phyloP scores from a whole-genome alignment of 2,329 filamentous ascomycete genomes.

The Colletotrichum limetticola region DNA sequence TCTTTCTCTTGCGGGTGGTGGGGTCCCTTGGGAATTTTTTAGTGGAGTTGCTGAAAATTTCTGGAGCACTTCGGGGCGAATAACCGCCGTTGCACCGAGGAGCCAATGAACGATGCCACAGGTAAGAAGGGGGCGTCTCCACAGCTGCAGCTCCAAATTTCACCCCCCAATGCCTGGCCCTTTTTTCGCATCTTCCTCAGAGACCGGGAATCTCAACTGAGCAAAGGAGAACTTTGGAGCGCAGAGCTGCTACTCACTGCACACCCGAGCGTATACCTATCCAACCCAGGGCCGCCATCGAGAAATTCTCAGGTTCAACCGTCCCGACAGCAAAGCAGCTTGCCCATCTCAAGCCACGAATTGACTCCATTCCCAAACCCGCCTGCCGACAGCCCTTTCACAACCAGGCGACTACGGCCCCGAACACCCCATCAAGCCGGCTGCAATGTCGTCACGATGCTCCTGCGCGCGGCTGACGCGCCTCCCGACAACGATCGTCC shows the following conservation, averaged over 20 bases:
- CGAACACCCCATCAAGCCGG: constrained; percentile 3
- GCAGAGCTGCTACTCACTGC: not conserved
- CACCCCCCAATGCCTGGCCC: not conserved
- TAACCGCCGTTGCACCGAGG: constrained; percentile 26
- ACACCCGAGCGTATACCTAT: constrained; percentile 20
- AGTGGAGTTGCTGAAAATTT: constrained; percentile 32
- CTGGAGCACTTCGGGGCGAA: constrained; percentile 29
- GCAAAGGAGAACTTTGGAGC: not conserved
- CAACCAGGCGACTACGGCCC: constrained; percentile 10
- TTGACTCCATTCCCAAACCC: constrained; percentile 2
- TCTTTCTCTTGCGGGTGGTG: constrained; percentile 30
- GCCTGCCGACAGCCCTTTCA: constrained; percentile 2
- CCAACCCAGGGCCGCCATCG: constrained; percentile 14
- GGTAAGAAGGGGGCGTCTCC: not conserved
- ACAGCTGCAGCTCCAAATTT: not conserved
- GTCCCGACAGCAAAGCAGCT: constrained; percentile 8
- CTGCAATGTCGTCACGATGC: constrained; percentile 34
- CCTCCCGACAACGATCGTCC: constrained; percentile 11
- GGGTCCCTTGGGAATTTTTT: constrained; percentile 32
- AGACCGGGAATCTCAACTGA: not conserved
- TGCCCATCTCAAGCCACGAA: constrained; percentile 20
- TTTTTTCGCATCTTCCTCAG: not conserved
- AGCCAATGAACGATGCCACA: constrained; percentile 5
- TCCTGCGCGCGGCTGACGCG: constrained; percentile 31
- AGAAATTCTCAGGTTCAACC: constrained; percentile 37